Conservation (phyloP, 352 stramenopile species). For the Pythium brachiatum region DNA sequence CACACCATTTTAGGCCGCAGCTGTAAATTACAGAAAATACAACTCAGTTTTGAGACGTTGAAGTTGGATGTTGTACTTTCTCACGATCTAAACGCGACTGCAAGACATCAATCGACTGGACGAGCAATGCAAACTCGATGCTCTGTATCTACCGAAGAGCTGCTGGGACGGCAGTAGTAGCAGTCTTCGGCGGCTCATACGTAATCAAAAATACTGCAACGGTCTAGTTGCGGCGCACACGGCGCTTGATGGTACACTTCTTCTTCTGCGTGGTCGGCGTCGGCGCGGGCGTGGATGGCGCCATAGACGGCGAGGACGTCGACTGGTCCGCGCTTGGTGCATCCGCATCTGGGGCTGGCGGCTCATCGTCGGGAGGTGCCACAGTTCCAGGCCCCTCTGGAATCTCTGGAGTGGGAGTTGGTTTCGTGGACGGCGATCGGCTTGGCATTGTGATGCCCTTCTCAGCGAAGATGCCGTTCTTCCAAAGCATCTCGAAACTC, state of each 20-base stretch:
- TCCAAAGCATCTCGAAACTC: constrained; percentile 33
- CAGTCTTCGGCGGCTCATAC: neutral
- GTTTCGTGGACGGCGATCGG: neutral
- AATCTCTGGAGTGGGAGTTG: neutral
- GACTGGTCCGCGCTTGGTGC: neutral
- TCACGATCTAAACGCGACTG: neutral
- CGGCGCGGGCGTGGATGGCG: neutral
- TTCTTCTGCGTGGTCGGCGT: neutral
- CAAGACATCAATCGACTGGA: neutral
- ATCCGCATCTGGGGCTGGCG: neutral
- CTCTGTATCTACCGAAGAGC: neutral
- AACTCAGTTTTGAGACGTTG: constrained; percentile 7
- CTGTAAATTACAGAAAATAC: neutral
- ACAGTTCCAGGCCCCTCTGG: too few relatives aligned
- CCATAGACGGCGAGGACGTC: neutral
- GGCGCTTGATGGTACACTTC: neutral
- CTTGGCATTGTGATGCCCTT: neutral
- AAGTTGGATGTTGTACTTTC: constrained; percentile 8
- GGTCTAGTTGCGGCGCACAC: neutral
- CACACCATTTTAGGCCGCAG: neutral
- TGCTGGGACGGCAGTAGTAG: too few relatives aligned
- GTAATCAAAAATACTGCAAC: neutral
- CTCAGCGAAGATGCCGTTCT: constrained; percentile 33
- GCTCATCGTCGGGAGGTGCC: neutral
- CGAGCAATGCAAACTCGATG: neutral